Percentiles rank a stretch among this genome's conserved stretches.
Conservation (phyloP, 352 stramenopile species). For the Phytophthora nicotianae region DNA sequence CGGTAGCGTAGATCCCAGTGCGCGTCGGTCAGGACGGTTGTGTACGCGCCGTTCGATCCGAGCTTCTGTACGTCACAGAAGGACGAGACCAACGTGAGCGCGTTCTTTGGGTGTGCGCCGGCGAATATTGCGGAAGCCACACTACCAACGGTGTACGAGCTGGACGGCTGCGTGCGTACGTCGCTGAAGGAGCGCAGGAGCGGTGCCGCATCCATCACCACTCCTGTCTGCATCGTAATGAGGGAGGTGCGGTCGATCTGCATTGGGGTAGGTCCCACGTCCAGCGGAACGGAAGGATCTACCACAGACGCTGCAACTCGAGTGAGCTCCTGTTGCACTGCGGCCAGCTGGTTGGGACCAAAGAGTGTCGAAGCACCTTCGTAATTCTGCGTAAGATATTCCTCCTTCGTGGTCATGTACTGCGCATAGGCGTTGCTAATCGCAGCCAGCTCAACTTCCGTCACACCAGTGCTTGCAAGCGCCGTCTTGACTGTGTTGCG, state of each 20-base stretch:
- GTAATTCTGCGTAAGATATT: constrained; percentile 71
- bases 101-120: constrained; percentile 56
- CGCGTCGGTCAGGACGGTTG: constrained; percentile 50
- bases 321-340: constrained; percentile 48
- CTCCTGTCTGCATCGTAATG: neutral
- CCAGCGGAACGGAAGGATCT: neutral
- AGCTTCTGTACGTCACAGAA: constrained; percentile 62
- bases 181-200: constrained; percentile 16
- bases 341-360: constrained; percentile 64
- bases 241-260: neutral
- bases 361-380: constrained; percentile 78
- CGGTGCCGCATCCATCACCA: neutral
- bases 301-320: constrained; percentile 28
- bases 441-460: constrained; percentile 52
- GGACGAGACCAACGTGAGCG: constrained; percentile 35
- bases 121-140: constrained; percentile 48
- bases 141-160: neutral
- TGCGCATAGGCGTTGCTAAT: constrained; percentile 64
- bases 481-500: constrained; percentile 36
- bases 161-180: neutral
- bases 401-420: constrained; percentile 60
- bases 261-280: neutral
- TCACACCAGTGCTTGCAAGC: constrained; percentile 33
- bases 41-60: constrained; percentile 20
- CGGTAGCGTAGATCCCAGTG: constrained; percentile 61